Evolutionary conservation across 345 rosid species (phyloP), one percentile per base, ranked within the genome.

Genomic region (Fremontodendron californicum): DNA sequence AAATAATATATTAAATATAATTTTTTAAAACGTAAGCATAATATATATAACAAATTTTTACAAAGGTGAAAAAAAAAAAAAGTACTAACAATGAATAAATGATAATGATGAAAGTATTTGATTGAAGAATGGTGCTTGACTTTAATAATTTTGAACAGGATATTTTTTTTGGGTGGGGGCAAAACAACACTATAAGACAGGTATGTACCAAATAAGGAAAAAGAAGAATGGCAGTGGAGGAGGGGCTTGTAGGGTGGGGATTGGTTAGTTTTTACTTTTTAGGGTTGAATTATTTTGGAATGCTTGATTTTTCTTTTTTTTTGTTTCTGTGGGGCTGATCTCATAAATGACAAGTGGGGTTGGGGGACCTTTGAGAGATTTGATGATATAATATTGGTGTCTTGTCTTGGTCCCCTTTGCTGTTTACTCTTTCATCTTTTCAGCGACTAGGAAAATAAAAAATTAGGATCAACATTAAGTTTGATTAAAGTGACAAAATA

Each of bases 401-500:
- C 89, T 74, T 86, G 80, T 86, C 84, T 76, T 69, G 63, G 60
- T 3, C 11, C 64, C 18, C 64, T 58, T 61, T 39, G 33, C 73
- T 80, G 49, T 45, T 72, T 57, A 39, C 65, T 39, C 74, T 71
- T 49, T 46, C 71, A 71, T 19, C 39, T 63, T 60, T 63, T 66
- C 16, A 9, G 29, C 35, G 71, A 71, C 74, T 23, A 23, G 2
- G 5, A 40, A 43, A 27, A 13, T 5, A 5, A 11, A 55, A 55
- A 55, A 21, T 10, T 12, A 5, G n/a, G 39, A 39, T 29, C 64
- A 11, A 1, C n/a, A n/a, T n/a, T n/a, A n/a, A n/a, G n/a, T n/a
- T n/a, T n/a, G n/a, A n/a, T n/a, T n/a, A n/a, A n/a, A n/a, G n/a
- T n/a, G n/a, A n/a, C n/a, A n/a, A n/a, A n/a, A n/a, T n/a, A n/a